Evolutionary conservation across 768 basidiomycete genomes (phyloP).

Genomic region (Leccinum aurantiacum): DNA sequence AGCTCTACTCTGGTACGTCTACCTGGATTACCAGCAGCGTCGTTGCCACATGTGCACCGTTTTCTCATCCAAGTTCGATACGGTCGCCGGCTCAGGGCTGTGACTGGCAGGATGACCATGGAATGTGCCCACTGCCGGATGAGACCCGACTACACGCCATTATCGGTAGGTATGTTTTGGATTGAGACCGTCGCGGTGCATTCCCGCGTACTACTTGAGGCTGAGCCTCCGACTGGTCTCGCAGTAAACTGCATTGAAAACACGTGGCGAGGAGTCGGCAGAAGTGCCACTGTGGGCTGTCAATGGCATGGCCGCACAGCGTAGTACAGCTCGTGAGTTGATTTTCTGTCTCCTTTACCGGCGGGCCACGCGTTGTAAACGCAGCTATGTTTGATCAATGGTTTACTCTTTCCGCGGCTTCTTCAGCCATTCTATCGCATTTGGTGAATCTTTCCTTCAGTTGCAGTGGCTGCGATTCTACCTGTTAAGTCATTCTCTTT

Average conservation of each 20-base stretch:
- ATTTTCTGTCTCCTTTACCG: not conserved
- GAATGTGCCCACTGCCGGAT: not conserved
- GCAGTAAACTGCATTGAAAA: not conserved
- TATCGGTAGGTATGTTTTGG: not conserved
- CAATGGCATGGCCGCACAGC: not conserved
- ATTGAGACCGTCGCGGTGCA: not conserved
- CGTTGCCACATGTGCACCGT: not conserved
- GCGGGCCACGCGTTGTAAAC: not conserved
- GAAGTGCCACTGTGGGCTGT: not conserved
- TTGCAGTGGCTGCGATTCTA: not conserved
- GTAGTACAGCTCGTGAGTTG: constrained; percentile 1
- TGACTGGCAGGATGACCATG: not conserved
- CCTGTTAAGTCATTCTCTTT: not conserved
- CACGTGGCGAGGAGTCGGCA: not conserved
- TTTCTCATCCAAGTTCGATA: not conserved
- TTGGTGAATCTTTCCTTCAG: not conserved
- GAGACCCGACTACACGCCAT: not conserved
- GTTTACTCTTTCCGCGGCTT: not conserved
- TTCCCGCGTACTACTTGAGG: no score
- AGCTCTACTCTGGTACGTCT: not conserved
- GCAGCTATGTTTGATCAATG: not conserved
- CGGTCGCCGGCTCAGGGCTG: not conserved
- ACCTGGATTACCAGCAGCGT: not conserved
- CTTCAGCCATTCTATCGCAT: not conserved
- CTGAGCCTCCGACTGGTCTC: not conserved